phyloP scores from a whole-genome alignment of 371 early-diverging fungal species.

The Lichtheimia ornata region DNA sequence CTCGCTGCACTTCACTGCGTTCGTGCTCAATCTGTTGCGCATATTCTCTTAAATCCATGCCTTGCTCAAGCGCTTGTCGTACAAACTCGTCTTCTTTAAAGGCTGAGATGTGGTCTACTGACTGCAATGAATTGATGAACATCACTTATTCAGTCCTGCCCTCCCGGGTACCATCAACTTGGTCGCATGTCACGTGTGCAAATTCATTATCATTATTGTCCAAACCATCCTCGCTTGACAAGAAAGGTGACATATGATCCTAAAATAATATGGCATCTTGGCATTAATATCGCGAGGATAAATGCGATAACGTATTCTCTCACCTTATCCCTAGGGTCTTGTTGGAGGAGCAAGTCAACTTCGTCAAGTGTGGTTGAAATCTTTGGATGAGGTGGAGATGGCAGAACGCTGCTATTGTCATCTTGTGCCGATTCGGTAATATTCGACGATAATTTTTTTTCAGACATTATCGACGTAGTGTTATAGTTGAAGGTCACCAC shows the following conservation, averaged over 20 bases:
- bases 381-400: too few relatives aligned
- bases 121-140: not conserved
- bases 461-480: too few relatives aligned
- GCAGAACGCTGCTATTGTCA: too few relatives aligned
- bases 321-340: constrained; percentile 4
- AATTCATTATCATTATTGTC: constrained; percentile 45
- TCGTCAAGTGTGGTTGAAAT: constrained; percentile 19
- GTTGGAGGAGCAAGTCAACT: constrained; percentile 34
- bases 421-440: too few relatives aligned
- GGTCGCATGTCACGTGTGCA: constrained; percentile 49
- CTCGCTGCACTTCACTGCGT: constrained; percentile 66
- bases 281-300: not conserved
- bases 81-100: constrained; percentile 83
- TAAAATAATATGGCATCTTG: not conserved
- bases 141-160: not conserved
- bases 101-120: constrained; percentile 59
- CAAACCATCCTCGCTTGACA: constrained; percentile 11
- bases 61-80: constrained; percentile 76
- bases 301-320: not conserved
- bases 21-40: constrained; percentile 76
- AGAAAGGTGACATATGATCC: not conserved
- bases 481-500: too few relatives aligned
- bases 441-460: too few relatives aligned
- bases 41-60: constrained; percentile 87
- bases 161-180: constrained; percentile 51